Percentiles rank a stretch among this genome's conserved stretches.
These are phyloP conservation scores for Phytophthora tentaculata DNA, from an alignment of 352 stramenopile species.

Conservation along the genomic window DNA sequence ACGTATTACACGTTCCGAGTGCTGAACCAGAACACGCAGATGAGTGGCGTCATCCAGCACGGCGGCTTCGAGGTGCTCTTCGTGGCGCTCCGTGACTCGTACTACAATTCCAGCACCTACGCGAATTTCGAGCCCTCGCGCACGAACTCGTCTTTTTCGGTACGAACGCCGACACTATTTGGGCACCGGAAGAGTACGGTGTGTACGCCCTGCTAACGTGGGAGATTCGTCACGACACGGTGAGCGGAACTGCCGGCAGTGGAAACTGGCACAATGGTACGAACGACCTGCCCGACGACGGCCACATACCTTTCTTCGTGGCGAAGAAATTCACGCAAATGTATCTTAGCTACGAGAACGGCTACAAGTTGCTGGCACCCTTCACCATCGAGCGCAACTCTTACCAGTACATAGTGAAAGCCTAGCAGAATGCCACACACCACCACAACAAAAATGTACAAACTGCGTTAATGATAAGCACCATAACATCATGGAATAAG, in stretches of 20 bases:
- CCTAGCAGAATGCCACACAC: too few relatives aligned
- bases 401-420: too few relatives aligned
- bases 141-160: slow-evolving; percentile 37
- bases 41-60: slow-evolving; percentile 62
- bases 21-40: slow-evolving; percentile 59
- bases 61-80: slow-evolving; percentile 63
- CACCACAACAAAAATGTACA: too few relatives aligned
- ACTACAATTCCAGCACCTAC: slow-evolving; percentile 50
- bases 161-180: slow-evolving; percentile 42
- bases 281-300: slow-evolving; percentile 51
- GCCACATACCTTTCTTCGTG: slow-evolving; percentile 55
- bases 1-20: slow-evolving; percentile 66
- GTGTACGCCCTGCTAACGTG: slow-evolving; percentile 56
- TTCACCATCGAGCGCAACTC: too few relatives aligned
- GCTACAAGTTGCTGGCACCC: slow-evolving; percentile 62
- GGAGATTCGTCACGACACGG: slow-evolving; percentile 49
- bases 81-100: slow-evolving; percentile 48
- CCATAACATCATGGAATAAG: too few relatives aligned
- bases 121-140: slow-evolving; percentile 51
- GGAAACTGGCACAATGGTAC: slow-evolving; percentile 60
- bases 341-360: slow-evolving; percentile 60
- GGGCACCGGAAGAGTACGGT: slow-evolving; percentile 47
- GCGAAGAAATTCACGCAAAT: slow-evolving; percentile 65
- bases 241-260: slow-evolving; percentile 47
- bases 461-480: too few relatives aligned